Evolutionary conservation across 2,329 filamentous ascomycete species (phyloP), one percentile per base, ranked within the genome.

Genomic region (Nemania serpens): DNA sequence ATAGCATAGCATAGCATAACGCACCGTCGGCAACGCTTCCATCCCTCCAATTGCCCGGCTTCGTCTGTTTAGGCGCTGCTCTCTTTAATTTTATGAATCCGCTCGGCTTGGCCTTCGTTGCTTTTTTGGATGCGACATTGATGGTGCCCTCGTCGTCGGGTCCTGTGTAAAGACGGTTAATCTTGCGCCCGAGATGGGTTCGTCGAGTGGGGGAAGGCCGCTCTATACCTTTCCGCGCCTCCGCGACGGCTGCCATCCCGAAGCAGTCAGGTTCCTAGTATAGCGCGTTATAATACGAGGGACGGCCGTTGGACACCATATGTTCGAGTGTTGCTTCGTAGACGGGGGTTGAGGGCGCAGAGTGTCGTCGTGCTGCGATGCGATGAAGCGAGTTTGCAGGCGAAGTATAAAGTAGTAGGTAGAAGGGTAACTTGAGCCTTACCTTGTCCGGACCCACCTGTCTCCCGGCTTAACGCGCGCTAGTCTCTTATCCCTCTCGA

Each of bases 1-100:
- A n/a, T 33, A 13, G n/a, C 34, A 20, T 13, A n/a, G 39, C 15
- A 34, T 17, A 50, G 25, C 7, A 37, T 29, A 59, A 70, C 78
- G 39, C 78, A 88, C 88, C 85, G 68, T 87, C 86, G 25, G 85
- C 77, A 48, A 88, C 79, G 66, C 80, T 85, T n/a, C 83, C 84
- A 68, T 90, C 88, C 68, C 84, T 85, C 88, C 89, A 91, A 69
- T 89, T 90, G 22, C 89, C 89, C 4, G 87, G 84, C 68, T 88
- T 87, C 58, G 77, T 84, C 58, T 87, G 81, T 73, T 88, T 90
- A 0, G 86, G 85, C 0, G 81, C 75, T 1, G 81, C 75, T 68
- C 85, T 89, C 75, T 87, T 91, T 20, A 91, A 72, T 69, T 88
- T 89, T 55, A 89, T 81, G 5, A 76, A 75, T 39, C 81, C 83